Conservation (phyloP, 2,329 filamentous ascomycete genomes). For the Curvularia eragrostidis region DNA sequence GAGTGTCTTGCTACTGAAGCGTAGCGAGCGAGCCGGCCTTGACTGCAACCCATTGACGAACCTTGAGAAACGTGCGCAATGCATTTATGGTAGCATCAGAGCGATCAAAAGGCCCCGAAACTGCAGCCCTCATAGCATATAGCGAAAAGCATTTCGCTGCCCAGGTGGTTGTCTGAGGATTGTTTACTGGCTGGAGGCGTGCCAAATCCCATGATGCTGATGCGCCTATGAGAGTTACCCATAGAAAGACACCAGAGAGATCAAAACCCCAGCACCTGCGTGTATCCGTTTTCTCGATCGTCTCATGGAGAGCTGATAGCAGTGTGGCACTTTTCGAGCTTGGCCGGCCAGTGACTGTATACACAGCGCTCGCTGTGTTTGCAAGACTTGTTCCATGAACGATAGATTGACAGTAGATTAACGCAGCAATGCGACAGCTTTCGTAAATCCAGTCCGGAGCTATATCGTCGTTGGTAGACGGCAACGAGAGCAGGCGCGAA, state of each 20-base stretch:
- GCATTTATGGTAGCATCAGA: constrained; percentile 30
- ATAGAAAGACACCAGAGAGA: constrained; percentile 40
- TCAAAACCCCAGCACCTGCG: constrained; percentile 31
- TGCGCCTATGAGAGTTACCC: constrained; percentile 42
- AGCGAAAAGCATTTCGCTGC: constrained; percentile 42
- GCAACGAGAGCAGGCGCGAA: constrained; percentile 25
- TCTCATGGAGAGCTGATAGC: constrained; percentile 33
- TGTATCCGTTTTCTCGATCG: constrained; percentile 35
- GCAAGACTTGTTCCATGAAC: constrained; percentile 34
- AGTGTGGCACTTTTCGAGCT: constrained; percentile 19
- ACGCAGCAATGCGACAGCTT: constrained; percentile 38
- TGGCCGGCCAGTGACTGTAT: constrained; percentile 19
- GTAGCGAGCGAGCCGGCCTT: constrained; percentile 8
- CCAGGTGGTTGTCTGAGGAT: constrained; percentile 24
- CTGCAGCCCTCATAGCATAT: constrained; percentile 30
- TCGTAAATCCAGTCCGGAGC: constrained; percentile 43
- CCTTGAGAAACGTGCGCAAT: constrained; percentile 36
- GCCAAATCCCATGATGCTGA: constrained; percentile 32
- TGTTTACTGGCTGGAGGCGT: constrained; percentile 14
- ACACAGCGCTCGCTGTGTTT: constrained; percentile 29
- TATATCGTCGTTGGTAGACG: constrained; percentile 19
- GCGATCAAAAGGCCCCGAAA: constrained; percentile 30
- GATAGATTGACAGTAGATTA: constrained; percentile 44
- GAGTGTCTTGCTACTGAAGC: not conserved
- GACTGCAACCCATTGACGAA: constrained; percentile 31